Conservation (phyloP, 768 basidiomycete species). For the Wakefieldia striispora region DNA sequence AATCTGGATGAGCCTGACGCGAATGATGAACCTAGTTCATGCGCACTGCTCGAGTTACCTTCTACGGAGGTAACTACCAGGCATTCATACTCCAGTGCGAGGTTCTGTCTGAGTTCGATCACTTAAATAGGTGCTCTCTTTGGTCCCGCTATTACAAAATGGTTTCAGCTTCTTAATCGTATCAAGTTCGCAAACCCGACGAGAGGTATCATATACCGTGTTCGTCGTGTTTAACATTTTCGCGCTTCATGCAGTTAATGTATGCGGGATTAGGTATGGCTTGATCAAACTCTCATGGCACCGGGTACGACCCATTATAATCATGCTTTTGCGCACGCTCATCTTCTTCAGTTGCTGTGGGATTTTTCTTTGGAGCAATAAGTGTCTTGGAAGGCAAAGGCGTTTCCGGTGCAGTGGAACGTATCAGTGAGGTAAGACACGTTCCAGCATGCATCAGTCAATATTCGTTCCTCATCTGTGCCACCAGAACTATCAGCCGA, state of each 20-base stretch:
- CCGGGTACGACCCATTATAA: conserved; percentile 44
- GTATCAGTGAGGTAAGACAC: conserved; percentile 37
- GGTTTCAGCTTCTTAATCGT: conserved; percentile 73
- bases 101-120: too few relatives aligned
- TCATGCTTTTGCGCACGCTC: conserved; percentile 9
- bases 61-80: conserved; percentile 61
- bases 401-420: conserved; percentile 46
- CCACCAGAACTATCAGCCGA: conserved; percentile 63
- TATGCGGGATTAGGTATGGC: conserved; percentile 52
- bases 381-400: conserved; percentile 76
- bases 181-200: conserved; percentile 65
- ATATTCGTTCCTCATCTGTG: conserved; percentile 8
- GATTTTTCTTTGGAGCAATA: conserved; percentile 72
- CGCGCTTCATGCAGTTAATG: not conserved
- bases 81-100: not conserved
- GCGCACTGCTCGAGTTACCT: conserved; percentile 61
- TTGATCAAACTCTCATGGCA: conserved; percentile 79
- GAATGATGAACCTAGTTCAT: conserved; percentile 39
- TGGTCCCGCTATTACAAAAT: conserved; percentile 78
- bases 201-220: conserved; percentile 59
- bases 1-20: not conserved
- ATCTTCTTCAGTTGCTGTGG: conserved; percentile 38
- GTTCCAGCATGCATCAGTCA: not conserved
- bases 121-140: conserved; percentile 57
- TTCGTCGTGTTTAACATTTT: conserved; percentile 30